phyloP scores from a whole-genome alignment of 2,329 filamentous ascomycete species.

The Onygenales sp. region DNA sequence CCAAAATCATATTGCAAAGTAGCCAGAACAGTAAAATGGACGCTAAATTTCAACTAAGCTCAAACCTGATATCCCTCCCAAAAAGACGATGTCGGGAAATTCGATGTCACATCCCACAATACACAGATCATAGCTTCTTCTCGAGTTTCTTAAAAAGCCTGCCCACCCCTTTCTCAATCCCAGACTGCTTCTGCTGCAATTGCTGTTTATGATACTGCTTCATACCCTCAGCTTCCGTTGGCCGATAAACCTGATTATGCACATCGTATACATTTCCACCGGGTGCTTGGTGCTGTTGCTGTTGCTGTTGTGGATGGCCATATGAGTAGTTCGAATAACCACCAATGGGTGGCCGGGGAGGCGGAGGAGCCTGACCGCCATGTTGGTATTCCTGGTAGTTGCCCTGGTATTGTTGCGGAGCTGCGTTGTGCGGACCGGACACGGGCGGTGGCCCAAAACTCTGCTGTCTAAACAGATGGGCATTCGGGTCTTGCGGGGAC shows the following conservation, averaged over 20 bases:
- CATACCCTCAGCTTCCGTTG: constrained; percentile 33
- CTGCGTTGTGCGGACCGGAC: constrained; percentile 3
- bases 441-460: constrained; percentile 12
- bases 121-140: too few relatives aligned
- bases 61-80: too few relatives aligned
- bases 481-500: constrained; percentile 25
- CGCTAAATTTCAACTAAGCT: too few relatives aligned
- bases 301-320: constrained; percentile 20
- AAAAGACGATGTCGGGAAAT: too few relatives aligned
- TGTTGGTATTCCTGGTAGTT: not conserved
- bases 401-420: constrained; percentile 9
- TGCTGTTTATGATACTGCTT: constrained; percentile 25
- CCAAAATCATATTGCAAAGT: too few relatives aligned
- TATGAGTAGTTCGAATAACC: constrained; percentile 37
- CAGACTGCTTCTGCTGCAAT: too few relatives aligned
- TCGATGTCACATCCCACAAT: too few relatives aligned
- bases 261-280: constrained; percentile 27
- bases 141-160: too few relatives aligned
- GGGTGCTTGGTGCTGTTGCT: constrained; percentile 8
- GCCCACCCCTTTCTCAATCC: too few relatives aligned
- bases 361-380: constrained; percentile 9
- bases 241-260: constrained; percentile 38
- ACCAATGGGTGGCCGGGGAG: constrained; percentile 18
- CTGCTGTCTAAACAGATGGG: constrained; percentile 25
- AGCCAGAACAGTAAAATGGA: too few relatives aligned